phyloP scores from a whole-genome alignment of 2,329 filamentous ascomycete species.

The Aspergillus sp. region DNA sequence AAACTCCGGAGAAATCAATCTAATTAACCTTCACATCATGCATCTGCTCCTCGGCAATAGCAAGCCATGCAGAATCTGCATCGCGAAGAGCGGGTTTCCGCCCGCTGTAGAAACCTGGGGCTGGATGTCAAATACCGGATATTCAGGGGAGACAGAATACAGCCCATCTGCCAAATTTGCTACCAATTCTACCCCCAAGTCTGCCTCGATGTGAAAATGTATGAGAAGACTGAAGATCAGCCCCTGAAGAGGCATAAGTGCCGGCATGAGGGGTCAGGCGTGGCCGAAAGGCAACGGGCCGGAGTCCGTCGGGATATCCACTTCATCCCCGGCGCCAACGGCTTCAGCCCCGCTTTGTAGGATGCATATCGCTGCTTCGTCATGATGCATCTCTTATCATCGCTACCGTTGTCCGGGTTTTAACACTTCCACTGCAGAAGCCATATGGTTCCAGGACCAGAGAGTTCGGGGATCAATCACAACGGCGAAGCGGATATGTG shows the following conservation, averaged over 20 bases:
- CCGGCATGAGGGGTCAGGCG: not conserved
- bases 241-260: not conserved
- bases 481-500: not conserved
- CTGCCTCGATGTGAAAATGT: not conserved
- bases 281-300: not conserved
- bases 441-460: not conserved
- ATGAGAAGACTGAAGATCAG: not conserved
- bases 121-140: not conserved
- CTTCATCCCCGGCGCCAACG: not conserved
- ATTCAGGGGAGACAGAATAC: not conserved
- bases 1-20: not conserved
- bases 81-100: too few relatives aligned
- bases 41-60: not conserved
- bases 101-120: not conserved
- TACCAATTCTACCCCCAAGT: too few relatives aligned
- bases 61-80: too few relatives aligned
- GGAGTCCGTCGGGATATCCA: not conserved
- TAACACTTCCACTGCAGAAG: not conserved
- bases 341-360: not conserved
- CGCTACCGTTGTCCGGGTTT: not conserved
- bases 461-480: not conserved
- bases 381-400: not conserved
- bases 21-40: not conserved
- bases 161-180: not conserved
- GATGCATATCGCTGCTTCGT: not conserved